phyloP scores from a whole-genome alignment of 148 eudicot genomes.

The Rhododendron simsii region DNA sequence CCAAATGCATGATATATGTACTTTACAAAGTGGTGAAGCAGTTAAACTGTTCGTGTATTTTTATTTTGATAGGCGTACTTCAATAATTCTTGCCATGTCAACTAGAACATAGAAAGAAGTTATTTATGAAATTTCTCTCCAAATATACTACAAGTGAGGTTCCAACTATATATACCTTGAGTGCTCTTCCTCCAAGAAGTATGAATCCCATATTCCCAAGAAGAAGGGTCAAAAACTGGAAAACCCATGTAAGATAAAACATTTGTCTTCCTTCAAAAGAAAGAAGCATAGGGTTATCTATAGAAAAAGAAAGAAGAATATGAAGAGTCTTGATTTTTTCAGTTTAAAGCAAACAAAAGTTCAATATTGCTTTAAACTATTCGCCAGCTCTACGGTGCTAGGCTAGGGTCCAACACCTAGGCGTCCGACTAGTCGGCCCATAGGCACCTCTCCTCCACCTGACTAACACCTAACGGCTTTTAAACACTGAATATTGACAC shows the following conservation, averaged over 20 bases:
- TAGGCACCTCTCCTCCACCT: too few relatives aligned
- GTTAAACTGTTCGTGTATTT: neutral
- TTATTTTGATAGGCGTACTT: neutral
- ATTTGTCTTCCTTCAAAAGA: conserved; percentile 40
- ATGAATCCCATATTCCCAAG: conserved; percentile 61
- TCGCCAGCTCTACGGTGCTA: too few relatives aligned
- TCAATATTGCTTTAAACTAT: neutral
- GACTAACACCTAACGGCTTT: too few relatives aligned
- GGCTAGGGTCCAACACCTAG: too few relatives aligned
- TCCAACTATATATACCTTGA: conserved; percentile 42
- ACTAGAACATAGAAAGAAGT: neutral
- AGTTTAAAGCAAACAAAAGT: neutral
- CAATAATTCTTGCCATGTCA: neutral
- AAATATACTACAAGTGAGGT: neutral
- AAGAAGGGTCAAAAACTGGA: conserved; percentile 39
- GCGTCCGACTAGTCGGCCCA: too few relatives aligned
- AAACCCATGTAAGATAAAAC: conserved; percentile 48
- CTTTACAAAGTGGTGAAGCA: neutral
- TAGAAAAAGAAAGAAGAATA: neutral
- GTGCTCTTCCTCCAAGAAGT: conserved; percentile 61
- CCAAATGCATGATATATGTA: neutral
- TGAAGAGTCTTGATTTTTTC: neutral
- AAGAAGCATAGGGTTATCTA: neutral
- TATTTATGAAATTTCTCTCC: neutral
- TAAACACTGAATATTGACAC: too few relatives aligned